A percentile compares a stretch with the other conserved stretches of the same genome.
Conservation (phyloP, 805 yeast species). For the Tetrapisispora pingtungensis region DNA sequence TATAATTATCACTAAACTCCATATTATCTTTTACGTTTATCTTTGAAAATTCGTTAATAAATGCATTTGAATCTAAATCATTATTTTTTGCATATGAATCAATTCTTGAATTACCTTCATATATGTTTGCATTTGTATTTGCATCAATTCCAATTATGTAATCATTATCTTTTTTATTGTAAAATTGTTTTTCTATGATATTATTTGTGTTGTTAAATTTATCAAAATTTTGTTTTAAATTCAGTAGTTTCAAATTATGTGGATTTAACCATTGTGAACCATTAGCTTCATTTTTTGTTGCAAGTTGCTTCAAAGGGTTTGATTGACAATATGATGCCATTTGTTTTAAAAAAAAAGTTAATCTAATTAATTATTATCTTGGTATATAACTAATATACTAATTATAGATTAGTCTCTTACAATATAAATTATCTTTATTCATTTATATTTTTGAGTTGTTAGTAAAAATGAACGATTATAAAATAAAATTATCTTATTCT, state of each 20-base stretch:
- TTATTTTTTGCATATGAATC: background rate
- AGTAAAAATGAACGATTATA: too few species aligned
- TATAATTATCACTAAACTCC: constrained; percentile 24
- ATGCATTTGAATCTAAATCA: background rate
- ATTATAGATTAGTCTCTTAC: too few species aligned
- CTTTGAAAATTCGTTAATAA: constrained; percentile 17
- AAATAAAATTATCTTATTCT: too few species aligned
- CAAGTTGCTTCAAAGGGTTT: constrained; percentile 16
- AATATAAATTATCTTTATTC: too few species aligned
- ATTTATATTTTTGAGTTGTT: too few species aligned
- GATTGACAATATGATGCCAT: constrained; percentile 9
- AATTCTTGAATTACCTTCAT: background rate
- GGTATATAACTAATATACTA: too few species aligned
- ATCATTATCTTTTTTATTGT: constrained; percentile 1
- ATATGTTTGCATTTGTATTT: too few species aligned
- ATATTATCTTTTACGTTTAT: constrained; percentile 23
- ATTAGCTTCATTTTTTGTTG: constrained; percentile 2
- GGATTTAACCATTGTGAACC: background rate
- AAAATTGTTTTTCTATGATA: background rate
- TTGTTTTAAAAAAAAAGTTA: too few species aligned
- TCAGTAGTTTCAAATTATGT: too few species aligned
- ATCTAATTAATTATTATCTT: too few species aligned
- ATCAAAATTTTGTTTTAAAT: too few species aligned
- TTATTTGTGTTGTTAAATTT: background rate
- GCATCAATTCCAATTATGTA: background rate